phyloP scores from a whole-genome alignment of 768 basidiomycete species.

The Flagelloscypha sp. region DNA sequence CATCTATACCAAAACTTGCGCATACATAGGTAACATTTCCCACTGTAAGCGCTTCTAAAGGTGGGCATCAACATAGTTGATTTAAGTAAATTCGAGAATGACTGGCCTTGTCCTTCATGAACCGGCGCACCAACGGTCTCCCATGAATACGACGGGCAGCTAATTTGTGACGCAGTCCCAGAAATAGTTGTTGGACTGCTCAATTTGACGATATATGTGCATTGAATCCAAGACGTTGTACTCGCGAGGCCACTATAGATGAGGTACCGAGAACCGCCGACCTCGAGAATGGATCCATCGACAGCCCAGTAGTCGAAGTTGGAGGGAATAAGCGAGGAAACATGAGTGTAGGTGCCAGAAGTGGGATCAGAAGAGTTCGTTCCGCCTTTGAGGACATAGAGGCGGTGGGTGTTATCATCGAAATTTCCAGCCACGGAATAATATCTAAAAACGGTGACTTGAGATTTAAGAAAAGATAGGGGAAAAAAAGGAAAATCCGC shows the following conservation, averaged over 20 bases:
- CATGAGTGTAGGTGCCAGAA: conserved; percentile 9
- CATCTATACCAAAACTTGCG: background rate
- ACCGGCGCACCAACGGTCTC: conserved; percentile 11
- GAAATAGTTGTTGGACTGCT: conserved; percentile 10
- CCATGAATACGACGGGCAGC: conserved; percentile 10
- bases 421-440: conserved; percentile 13
- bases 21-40: conserved; percentile 10
- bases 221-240: conserved; percentile 11
- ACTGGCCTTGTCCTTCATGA: conserved; percentile 12
- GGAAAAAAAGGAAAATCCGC: background rate
- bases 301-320: conserved; percentile 14
- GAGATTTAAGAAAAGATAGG: too few species aligned
- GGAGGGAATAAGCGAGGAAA: conserved; percentile 11
- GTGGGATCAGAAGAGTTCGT: conserved; percentile 11
- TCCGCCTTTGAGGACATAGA: conserved; percentile 11
- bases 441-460: too few species aligned
- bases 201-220: conserved; percentile 13
- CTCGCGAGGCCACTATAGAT: conserved; percentile 12
- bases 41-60: conserved; percentile 11
- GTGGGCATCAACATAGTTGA: too few species aligned
- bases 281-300: conserved; percentile 10
- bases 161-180: conserved; percentile 11
- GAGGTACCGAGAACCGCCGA: conserved; percentile 7
- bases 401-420: conserved; percentile 12
- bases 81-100: too few species aligned